phyloP scores from a whole-genome alignment of 1,284 basidiomycete species.

The Waitea zeae region DNA sequence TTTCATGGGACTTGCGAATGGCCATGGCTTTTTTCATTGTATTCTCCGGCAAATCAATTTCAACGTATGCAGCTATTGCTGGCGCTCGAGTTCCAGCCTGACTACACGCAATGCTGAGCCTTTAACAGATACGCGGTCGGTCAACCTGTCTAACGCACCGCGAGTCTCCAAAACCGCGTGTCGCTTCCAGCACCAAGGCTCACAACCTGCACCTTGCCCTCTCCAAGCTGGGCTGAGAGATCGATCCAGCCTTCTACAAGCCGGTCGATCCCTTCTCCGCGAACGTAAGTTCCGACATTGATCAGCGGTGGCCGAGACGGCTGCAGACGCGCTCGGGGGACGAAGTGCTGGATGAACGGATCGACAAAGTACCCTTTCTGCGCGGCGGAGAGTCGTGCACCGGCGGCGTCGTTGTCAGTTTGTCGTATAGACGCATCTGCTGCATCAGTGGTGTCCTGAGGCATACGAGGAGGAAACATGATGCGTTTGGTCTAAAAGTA shows the following conservation, averaged over 20 bases:
- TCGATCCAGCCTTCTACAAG: constrained; percentile 62
- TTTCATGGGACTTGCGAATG: constrained; percentile 52
- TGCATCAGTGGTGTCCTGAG: no score
- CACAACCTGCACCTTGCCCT: constrained; percentile 63
- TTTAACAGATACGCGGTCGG: not conserved
- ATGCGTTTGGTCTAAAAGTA: no score
- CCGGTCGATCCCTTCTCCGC: constrained; percentile 66
- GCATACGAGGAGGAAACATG: no score
- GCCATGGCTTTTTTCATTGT: constrained; percentile 73
- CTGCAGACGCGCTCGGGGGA: constrained; percentile 46
- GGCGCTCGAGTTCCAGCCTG: constrained; percentile 34
- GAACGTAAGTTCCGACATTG: constrained; percentile 87
- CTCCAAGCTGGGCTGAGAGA: constrained; percentile 18
- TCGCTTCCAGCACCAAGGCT: constrained; percentile 89
- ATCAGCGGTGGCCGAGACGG: constrained; percentile 70
- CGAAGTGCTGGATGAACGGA: constrained; percentile 45
- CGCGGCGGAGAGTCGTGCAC: constrained; percentile 68
- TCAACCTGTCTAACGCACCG: constrained; percentile 31
- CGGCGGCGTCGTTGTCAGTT: constrained; percentile 60
- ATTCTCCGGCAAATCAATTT: constrained; percentile 81
- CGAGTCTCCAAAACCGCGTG: constrained; percentile 81
- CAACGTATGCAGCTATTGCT: constrained; percentile 52
- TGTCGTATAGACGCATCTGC: constrained; percentile 52
- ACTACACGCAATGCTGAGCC: not conserved
- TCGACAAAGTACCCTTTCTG: constrained; percentile 63